These are phyloP conservation scores for Balamuthia mandrillaris DNA, from an alignment of 208 protist genomes.

Conservation along the genomic window DNA sequence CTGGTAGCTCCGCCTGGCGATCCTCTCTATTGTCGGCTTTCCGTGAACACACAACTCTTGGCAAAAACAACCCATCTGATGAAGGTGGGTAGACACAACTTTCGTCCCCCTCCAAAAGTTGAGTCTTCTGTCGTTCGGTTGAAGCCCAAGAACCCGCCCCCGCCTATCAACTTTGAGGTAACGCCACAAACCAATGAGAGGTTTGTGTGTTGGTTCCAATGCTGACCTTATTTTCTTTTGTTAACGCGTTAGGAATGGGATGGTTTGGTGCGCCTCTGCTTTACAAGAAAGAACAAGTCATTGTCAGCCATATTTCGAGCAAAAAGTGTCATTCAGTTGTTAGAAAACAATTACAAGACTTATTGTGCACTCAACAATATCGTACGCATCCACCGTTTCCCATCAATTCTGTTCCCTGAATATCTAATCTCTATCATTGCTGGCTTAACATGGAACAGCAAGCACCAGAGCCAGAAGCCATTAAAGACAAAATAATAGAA, in stretches of 20 bases:
- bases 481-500: slow-evolving; percentile 58
- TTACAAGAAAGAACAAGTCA: slow-evolving; percentile 99
- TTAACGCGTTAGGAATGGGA: slow-evolving; percentile 99
- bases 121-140: slow-evolving; percentile 98
- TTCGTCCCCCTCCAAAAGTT: slow-evolving; percentile 98
- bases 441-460: neutral
- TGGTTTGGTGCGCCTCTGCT: slow-evolving; percentile 95
- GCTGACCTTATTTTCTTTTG: neutral
- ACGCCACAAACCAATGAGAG: neutral
- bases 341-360: slow-evolving; percentile 79
- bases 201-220: neutral
- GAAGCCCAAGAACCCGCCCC: slow-evolving; percentile 93
- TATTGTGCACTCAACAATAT: slow-evolving; percentile 63
- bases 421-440: neutral
- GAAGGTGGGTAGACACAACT: slow-evolving; percentile 96
- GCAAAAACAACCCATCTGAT: slow-evolving; percentile 95
- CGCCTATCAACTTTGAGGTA: slow-evolving; percentile 93
- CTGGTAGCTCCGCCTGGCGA: slow-evolving; percentile 95
- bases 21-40: slow-evolving; percentile 96
- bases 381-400: slow-evolving; percentile 29
- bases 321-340: slow-evolving; percentile 77
- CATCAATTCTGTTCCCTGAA: neutral
- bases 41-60: slow-evolving; percentile 98
- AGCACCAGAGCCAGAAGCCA: slow-evolving; percentile 7
- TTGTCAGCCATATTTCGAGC: slow-evolving; percentile 92